Conservation (phyloP, 257 asterid genomes). For the Nicotiana knightiana region DNA sequence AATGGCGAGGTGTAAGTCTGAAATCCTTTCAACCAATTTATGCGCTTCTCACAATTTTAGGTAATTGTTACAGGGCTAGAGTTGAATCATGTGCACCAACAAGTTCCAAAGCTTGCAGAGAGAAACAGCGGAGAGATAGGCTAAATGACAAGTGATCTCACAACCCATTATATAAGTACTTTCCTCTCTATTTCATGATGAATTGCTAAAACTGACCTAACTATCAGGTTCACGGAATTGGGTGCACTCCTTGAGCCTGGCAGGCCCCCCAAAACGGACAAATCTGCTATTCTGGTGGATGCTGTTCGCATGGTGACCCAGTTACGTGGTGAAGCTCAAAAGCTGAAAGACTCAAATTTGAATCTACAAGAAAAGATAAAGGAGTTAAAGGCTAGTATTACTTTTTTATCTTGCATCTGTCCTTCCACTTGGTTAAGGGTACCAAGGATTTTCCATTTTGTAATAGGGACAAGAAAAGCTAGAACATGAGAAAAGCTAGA, state of each 20-base stretch:
- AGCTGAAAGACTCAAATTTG: slow-evolving; percentile 71
- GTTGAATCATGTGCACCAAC: slow-evolving; percentile 57
- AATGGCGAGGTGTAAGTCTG: not conserved
- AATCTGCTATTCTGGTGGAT: slow-evolving; percentile 79
- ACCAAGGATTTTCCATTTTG: not conserved
- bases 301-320: slow-evolving; percentile 86
- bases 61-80: slow-evolving; percentile 39
- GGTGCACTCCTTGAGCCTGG: slow-evolving; percentile 91
- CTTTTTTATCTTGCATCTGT: not conserved
- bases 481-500: not conserved
- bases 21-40: not conserved
- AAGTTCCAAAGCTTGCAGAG: slow-evolving; percentile 92
- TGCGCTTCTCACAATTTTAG: slow-evolving; percentile 8
- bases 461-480: not conserved
- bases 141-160: slow-evolving; percentile 72
- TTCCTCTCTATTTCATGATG: not conserved
- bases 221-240: slow-evolving; percentile 65
- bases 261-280: slow-evolving; percentile 84
- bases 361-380: slow-evolving; percentile 79
- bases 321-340: slow-evolving; percentile 69
- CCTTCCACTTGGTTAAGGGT: not conserved
- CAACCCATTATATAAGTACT: slow-evolving; percentile 10
- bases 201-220: slow-evolving; percentile 12
- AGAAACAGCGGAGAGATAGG: slow-evolving; percentile 79
- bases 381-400: slow-evolving; percentile 68